phyloP scores from a whole-genome alignment of 805 yeast genomes.

The Danielia reshetovae region DNA sequence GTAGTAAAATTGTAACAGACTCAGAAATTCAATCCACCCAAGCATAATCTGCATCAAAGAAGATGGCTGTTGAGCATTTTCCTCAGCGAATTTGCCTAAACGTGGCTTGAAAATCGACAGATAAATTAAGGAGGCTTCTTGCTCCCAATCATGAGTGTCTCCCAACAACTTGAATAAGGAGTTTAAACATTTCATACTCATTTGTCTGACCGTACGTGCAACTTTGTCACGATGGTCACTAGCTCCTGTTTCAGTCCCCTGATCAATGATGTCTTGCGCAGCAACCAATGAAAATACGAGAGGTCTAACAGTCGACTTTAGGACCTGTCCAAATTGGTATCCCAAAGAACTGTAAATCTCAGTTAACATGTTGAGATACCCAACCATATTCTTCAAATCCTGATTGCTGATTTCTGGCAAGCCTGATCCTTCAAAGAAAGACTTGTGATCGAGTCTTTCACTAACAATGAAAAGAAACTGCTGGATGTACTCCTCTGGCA shows the following conservation, averaged over 20 bases:
- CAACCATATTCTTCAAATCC: conserved; percentile 50
- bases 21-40: conserved; percentile 44
- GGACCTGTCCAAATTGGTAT: conserved; percentile 44
- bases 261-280: conserved; percentile 44
- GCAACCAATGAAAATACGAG: conserved; percentile 50
- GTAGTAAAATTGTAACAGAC: conserved; percentile 49
- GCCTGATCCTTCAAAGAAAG: conserved; percentile 11
- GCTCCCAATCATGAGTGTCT: conserved; percentile 51
- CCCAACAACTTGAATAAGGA: conserved; percentile 54
- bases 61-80: conserved; percentile 81
- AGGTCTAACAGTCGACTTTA: conserved; percentile 53
- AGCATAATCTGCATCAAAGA: conserved; percentile 64
- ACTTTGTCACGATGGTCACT: conserved; percentile 28
- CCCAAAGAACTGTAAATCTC: conserved; percentile 62
- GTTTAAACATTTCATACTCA: conserved; percentile 62
- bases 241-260: conserved; percentile 12
- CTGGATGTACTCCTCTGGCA: conserved; percentile 48
- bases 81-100: conserved; percentile 61
- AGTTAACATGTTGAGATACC: conserved; percentile 58
- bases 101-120: conserved; percentile 58
- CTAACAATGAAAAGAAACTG: conserved; percentile 63
- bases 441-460: conserved; percentile 39
- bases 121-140: conserved; percentile 46
- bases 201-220: conserved; percentile 59
- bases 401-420: conserved; percentile 14